Evolutionary conservation across 1,284 basidiomycete genomes (phyloP).

Genomic region (Tylopilus microsporus): DNA sequence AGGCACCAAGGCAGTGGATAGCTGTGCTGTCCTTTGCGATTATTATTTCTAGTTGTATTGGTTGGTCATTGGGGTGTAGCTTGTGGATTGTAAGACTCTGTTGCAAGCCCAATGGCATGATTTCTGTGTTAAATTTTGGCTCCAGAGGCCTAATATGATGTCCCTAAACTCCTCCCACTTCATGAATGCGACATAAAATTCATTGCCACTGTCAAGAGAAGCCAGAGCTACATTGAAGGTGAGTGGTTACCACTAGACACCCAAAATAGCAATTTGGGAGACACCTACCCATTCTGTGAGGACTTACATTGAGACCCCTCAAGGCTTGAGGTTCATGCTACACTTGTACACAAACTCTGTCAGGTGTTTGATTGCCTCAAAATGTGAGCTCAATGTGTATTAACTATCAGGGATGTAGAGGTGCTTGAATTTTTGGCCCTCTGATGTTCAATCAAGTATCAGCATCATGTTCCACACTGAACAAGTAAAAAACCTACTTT

Average conservation of each 20-base stretch:
- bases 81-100: no score
- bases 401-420: neutral
- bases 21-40: no score
- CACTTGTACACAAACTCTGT: neutral
- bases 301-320: neutral
- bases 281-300: neutral
- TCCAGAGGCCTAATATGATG: neutral
- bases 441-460: no score
- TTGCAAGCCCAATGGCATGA: no score
- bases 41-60: no score
- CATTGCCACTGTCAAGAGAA: neutral
- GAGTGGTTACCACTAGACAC: no score
- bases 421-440: neutral
- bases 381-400: neutral
- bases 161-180: neutral
- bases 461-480: no score
- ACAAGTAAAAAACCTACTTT: no score
- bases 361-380: neutral
- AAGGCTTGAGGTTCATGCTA: neutral
- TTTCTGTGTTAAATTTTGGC: no score
- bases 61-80: no score
- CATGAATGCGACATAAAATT: neutral
- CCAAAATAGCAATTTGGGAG: no score
- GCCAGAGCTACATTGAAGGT: neutral
- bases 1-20: no score